Evolutionary conservation across 768 basidiomycete genomes (phyloP), one percentile per base, ranked within the genome.

Genomic region (Tricholoma bakamatsutake): DNA sequence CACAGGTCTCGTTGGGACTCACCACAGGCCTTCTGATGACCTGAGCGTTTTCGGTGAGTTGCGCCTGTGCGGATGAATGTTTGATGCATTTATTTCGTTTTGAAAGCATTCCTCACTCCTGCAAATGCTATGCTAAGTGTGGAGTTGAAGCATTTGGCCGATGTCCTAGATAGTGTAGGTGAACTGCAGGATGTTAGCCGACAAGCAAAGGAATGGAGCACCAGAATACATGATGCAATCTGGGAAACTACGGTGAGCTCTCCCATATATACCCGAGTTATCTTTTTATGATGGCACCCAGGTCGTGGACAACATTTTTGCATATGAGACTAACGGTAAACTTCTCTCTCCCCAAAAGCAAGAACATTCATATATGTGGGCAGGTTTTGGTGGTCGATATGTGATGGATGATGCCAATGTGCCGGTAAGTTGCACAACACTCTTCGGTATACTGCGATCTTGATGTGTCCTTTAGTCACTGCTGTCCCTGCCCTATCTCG

Each of bases 341-440:
- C 52, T 15, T 13, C 40, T 17, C 40, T 11, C 33, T 30, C 13
- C 5, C 39, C 43, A 51, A 15, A 12, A 12, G 52, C 17, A 31
- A n/a, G 28, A 47, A 2, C 6, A 10, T 10, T 51, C 33, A 47
- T 52, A 9, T 24, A 54, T 49, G 24, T 5, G 27, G 27, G 21
- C 57, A 84, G 84, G 87, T 7, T 77, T 86, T 50, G 86, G 88
- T 33, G 79, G 82, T 9, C 73, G 81, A 55, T 88, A 89, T 66
- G 80, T 89, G 17, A 90, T 90, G 89, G 89, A 90, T 60, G 89
- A 91, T 60, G 89, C 89, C 5, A 91, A 91, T 60, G 89, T 91
- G 42, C 89, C 89, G 4, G 87, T 88, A 66, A 62, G 83, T 66
- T 4, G 17, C 13, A 45, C 18, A 15, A 11, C 10, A 34, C 31